These are phyloP conservation scores for Hordeum marinum DNA, from an alignment of 176 grass and related monocot species.

Conservation along the genomic window DNA sequence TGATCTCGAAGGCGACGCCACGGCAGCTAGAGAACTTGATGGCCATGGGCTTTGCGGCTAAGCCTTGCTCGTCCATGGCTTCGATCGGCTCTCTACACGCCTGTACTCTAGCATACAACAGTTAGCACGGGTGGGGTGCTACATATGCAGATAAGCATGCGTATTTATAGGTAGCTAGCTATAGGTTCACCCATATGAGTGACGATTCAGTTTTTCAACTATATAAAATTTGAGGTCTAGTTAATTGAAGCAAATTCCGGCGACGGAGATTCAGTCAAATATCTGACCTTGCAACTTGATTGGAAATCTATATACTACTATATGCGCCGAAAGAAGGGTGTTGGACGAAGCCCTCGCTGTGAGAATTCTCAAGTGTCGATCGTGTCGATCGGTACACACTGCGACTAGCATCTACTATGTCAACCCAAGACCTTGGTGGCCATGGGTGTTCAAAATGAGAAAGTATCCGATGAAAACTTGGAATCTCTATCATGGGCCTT, in stretches of 20 bases:
- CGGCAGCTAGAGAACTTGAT: constrained; percentile 64
- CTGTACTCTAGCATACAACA: not conserved
- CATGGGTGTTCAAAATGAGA: no score
- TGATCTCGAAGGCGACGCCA: constrained; percentile 59
- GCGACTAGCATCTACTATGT: no score
- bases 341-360: no score
- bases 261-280: no score
- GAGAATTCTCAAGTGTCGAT: no score
- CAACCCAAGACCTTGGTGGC: no score
- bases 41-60: not conserved
- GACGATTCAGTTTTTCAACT: not conserved
- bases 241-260: not conserved
- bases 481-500: no score
- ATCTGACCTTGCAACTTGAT: no score
- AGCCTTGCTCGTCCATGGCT: constrained; percentile 19
- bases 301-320: no score
- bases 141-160: not conserved
- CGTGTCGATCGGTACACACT: no score
- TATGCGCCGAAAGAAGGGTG: no score
- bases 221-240: not conserved
- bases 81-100: not conserved
- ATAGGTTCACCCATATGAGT: not conserved
- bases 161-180: not conserved
- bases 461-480: no score
- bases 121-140: not conserved